Base-by-base conservation (phyloP, 1,139 yeast species). In the Yarrowia galli region DNA sequence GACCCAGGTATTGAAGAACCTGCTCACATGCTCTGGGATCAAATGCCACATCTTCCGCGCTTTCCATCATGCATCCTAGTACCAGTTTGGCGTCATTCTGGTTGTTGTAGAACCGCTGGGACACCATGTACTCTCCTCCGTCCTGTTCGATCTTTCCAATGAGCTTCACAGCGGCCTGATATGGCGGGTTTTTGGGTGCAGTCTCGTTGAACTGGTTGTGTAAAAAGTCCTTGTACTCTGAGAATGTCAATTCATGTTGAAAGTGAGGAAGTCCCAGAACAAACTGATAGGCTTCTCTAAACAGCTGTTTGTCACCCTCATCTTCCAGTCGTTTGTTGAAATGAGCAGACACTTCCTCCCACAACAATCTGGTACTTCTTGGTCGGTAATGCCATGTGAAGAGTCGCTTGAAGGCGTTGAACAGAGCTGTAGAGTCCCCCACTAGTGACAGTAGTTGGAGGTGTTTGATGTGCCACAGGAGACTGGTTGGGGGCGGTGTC, bases 71-170 rank as follows among this genome's bases (percentile, higher is more conserved):
- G 38, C 45, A 36, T n/a, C 66, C 66, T 0, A 61, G 56, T 5
- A 61, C 56, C 28, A 61, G 15, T 16, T 48, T 46, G n/a, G 66
- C 66, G 36, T 46, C 54, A 9, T 46, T 48, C 20, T 61, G 66
- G 56, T 61, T 61, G 20, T 61, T 61, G 38, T 36, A 25, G 56
- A 61, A 61, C 18, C 66, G 43, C n/a, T 61, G 54, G 12, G 64
- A 58, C 3, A 58, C 51, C 10, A 58, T 58, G 6, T 58, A 43
- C 32, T 42, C 64, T 32, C 64, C 64, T 28, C 64, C 51, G 32
- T 58, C 64, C 40, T 58, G 64, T 9, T 58, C 64, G 15, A 58
- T 58, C 32, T 58, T 58, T 9, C 35, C 35, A 9, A 43, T 43
- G 40, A 58, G 43, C 51, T 32, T 58, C 28, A 58, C 51, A 5